A percentile compares a stretch with the other conserved stretches of the same genome.
Conservation (phyloP, 2,329 filamentous ascomycete species). For the Curvularia verruculosa region DNA sequence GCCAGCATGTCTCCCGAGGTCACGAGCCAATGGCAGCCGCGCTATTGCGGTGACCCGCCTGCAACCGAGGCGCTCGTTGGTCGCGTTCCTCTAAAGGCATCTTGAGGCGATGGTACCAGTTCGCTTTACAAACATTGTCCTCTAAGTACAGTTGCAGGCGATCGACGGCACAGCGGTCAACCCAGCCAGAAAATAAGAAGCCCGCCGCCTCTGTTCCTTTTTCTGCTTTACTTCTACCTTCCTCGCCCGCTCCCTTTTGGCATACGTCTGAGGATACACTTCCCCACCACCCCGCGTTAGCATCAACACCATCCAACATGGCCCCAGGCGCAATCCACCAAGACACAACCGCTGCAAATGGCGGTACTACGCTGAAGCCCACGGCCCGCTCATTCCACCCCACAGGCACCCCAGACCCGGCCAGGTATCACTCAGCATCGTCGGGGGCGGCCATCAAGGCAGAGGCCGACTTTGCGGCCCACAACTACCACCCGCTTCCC, state of each 20-base stretch:
- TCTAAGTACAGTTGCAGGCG: slow-evolving; percentile 36
- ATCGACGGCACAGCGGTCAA: slow-evolving; percentile 30
- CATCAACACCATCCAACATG: slow-evolving; percentile 33
- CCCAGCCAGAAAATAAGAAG: slow-evolving; percentile 30
- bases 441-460: slow-evolving; percentile 78
- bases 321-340: slow-evolving; percentile 44
- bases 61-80: slow-evolving; percentile 28
- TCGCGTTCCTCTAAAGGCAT: slow-evolving; percentile 26
- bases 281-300: slow-evolving; percentile 27
- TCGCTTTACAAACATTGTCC: slow-evolving; percentile 18
- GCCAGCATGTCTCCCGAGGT: slow-evolving; percentile 7
- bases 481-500: slow-evolving; percentile 98
- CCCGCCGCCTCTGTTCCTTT: slow-evolving; percentile 6
- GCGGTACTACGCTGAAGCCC: slow-evolving; percentile 41
- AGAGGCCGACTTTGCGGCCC: slow-evolving; percentile 85
- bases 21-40: slow-evolving; percentile 28
- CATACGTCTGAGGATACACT: slow-evolving; percentile 10
- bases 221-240: slow-evolving; percentile 11
- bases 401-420: slow-evolving; percentile 47
- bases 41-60: slow-evolving; percentile 30
- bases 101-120: slow-evolving; percentile 21
- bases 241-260: background rate
- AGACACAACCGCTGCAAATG: slow-evolving; percentile 24
- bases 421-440: slow-evolving; percentile 74
- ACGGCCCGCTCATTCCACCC: slow-evolving; percentile 49